Base-by-base conservation (phyloP, 345 rosid genomes). In the Geranium brycei region DNA sequence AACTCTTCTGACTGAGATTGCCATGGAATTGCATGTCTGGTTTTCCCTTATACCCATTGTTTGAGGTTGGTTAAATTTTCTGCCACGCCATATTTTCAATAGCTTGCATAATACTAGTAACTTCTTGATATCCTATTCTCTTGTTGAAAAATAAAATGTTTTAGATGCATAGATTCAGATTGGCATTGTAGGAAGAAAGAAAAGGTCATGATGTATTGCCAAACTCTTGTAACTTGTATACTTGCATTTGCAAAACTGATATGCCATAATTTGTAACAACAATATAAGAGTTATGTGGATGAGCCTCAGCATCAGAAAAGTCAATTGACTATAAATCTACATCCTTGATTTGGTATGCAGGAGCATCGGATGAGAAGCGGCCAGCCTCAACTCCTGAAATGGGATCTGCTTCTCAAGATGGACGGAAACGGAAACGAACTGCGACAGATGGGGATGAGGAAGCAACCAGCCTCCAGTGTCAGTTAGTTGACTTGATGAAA, bases 381-480 rank as follows among this genome's bases (percentile, higher is more conserved):
- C 64, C 70, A 18, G 71, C 75, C 30, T 56, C 66, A 17, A 75
- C 78, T 60, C 78, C 80, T 1, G 97, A 78, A 76, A 23, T 71
- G 14, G 92, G 84, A 31, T 85, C 91, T 2, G 70, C 83, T 13
- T 81, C 88, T 1, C 84, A 82, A 17, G 95, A 88, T 3, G 79
- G 69, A 7, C 74, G 85, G 74, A 93, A 93, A 69, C 77, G 99
- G 64, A 93, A 86, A 73, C 74, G 91, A n/a, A 69, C 59, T 7
- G 62, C 51, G 0, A 18, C 31, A 4, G 85, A 82, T 1, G 85
- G 65, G 0, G 91, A 71, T 5, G 69, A 78, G 65, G 93, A 73
- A 60, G 62, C 75, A 14, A 51, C 64, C 66, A 75, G 66, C 35
- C 66, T 78, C 68, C 85, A 85, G 32, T 57, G 47, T 38, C 87